Conservation (phyloP, 2,329 filamentous ascomycete genomes). For the Ophiostoma sp. region DNA sequence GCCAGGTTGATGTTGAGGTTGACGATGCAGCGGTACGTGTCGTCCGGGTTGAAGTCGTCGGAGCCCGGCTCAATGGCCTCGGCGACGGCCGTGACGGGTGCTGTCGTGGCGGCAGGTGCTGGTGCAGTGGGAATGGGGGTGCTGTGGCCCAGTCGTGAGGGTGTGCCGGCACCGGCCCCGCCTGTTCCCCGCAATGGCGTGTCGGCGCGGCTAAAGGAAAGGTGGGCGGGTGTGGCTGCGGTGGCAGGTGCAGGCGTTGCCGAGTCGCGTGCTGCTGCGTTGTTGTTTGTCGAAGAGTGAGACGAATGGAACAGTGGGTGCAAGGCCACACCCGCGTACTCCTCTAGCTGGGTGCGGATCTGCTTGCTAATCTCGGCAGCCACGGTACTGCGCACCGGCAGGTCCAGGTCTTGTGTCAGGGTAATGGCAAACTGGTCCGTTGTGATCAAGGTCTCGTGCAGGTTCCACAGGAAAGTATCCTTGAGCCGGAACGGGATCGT, state of each 20-base stretch:
- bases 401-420: constrained; percentile 88
- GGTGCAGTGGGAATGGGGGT: neutral
- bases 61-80: constrained; percentile 63
- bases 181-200: constrained; percentile 50
- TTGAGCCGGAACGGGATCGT: constrained; percentile 86
- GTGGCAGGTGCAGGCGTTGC: neutral
- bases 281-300: constrained; percentile 13
- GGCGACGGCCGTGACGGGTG: constrained; percentile 68
- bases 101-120: neutral
- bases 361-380: constrained; percentile 85
- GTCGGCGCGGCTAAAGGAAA: constrained; percentile 14
- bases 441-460: constrained; percentile 90
- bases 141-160: constrained; percentile 20
- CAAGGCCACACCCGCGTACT: constrained; percentile 91
- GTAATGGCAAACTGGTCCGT: constrained; percentile 93
- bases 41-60: constrained; percentile 82
- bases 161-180: constrained; percentile 22
- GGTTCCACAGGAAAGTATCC: constrained; percentile 96
- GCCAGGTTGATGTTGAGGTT: constrained; percentile 87
- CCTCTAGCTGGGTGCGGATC: constrained; percentile 91
- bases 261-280: neutral
- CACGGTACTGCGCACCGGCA: constrained; percentile 71
- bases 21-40: constrained; percentile 92
- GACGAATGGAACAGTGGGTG: constrained; percentile 82
- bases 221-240: neutral